Base-by-base conservation (phyloP, 768 basidiomycete genomes). In the Boletus patriciae region DNA sequence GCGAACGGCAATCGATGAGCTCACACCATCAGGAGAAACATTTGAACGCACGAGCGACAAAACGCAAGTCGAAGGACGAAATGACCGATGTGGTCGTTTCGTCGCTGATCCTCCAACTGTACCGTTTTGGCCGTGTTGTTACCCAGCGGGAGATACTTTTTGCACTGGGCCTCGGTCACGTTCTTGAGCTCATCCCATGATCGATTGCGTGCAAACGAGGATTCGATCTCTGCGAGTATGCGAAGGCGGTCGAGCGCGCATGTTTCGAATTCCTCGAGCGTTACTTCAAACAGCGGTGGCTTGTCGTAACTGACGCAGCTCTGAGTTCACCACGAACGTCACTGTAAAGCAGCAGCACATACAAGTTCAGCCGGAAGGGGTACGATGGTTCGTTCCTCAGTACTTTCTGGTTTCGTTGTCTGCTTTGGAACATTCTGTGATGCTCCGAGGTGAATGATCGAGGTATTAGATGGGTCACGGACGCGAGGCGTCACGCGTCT, bases 21-120 rank as follows among this genome's bases (percentile, higher is more conserved):
- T 15, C 46, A 27, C 15, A 21, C 6, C 16, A 49, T 13, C 13
- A 34, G 52, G 43, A 36, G 9, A 27, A 34, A 34, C 31, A 7
- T 12, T 23, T 19, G 16, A 31, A 85, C 94, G 70, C 74, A 98
- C 95, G 94, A 93, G 54, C 93, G 85, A 74, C 95, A 97, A 73
- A 99, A 98, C 7, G 97, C 95, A 40, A 99, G 78, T 48, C 97
- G 77, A 59, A 98, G 76, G 12, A 98, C 92, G 72, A 94, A 98
- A 74, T 99, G 97, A 11, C 94, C 87, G 13, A 97, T 77, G 65
- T 92, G 88, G 70, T 99, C 97, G 59, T 81, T 86, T 66, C 81
- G 80, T 57, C 97, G 79, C 70, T 98, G 84, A 11, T 67, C 73
- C 34, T 90, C 83, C 52, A 78, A 58, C 47, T 83, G 78, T 11